These are phyloP conservation scores for Ophiostoma quercus DNA, from an alignment of 2,329 filamentous ascomycete species.

Conservation along the genomic window DNA sequence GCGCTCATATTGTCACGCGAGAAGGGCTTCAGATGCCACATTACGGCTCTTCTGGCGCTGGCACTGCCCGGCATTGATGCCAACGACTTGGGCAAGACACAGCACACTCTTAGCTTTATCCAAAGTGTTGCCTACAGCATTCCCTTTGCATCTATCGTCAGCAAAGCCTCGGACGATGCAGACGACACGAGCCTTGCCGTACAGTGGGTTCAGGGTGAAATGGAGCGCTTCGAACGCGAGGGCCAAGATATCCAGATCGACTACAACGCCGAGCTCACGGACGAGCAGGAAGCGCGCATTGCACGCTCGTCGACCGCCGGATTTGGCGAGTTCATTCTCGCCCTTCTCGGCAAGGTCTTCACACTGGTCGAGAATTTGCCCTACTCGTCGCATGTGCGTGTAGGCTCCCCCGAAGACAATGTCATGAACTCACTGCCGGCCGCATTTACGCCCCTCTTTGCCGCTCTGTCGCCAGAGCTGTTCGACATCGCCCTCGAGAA, in stretches of 20 bases:
- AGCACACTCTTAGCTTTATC: constrained; percentile 90
- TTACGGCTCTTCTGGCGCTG: constrained; percentile 88
- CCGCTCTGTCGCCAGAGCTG: constrained; percentile 83
- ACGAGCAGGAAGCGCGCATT: constrained; percentile 82
- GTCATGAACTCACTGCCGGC: constrained; percentile 93
- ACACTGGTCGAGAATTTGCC: constrained; percentile 92
- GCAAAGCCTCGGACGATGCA: constrained; percentile 55
- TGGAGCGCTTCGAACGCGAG: constrained; percentile 87
- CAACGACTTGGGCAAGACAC: constrained; percentile 93
- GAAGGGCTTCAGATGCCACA: constrained; percentile 94
- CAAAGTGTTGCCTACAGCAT: constrained; percentile 96
- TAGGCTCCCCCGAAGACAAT: constrained; percentile 90
- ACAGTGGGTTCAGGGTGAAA: constrained; percentile 89
- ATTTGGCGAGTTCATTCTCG: constrained; percentile 85
- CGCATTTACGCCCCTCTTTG: constrained; percentile 82
- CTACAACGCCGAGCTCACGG: constrained; percentile 73
- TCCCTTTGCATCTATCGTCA: constrained; percentile 75
- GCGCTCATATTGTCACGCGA: constrained; percentile 85
- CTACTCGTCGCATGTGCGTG: constrained; percentile 79
- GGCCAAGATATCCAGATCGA: constrained; percentile 80
- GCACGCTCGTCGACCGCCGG: constrained; percentile 90
- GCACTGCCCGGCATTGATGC: constrained; percentile 94
- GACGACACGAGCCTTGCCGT: constrained; percentile 74
- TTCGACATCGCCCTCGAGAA: constrained; percentile 91
- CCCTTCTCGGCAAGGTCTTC: constrained; percentile 89